Conservation (phyloP, 2,329 filamentous ascomycete genomes). For the Aspergillus quadricinctus region DNA sequence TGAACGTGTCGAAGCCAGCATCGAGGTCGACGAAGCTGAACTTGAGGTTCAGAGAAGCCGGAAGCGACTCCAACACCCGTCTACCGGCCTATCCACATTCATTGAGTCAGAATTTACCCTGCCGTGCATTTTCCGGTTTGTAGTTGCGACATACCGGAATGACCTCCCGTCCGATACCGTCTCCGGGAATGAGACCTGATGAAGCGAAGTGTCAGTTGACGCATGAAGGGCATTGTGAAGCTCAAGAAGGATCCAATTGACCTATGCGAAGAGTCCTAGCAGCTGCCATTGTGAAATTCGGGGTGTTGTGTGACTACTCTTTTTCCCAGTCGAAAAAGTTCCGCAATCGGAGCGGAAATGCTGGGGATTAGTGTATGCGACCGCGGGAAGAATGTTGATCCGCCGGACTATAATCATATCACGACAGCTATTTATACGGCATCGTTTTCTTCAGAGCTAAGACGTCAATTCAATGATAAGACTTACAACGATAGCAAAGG, state of each 20-base stretch:
- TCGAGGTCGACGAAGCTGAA: slow-evolving; percentile 93
- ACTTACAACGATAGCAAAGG: background rate
- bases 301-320: slow-evolving; percentile 2
- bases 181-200: slow-evolving; percentile 88
- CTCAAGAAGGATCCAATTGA: slow-evolving; percentile 34
- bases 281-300: slow-evolving; percentile 40
- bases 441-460: background rate
- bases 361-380: slow-evolving; percentile 11
- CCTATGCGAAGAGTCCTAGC: slow-evolving; percentile 65
- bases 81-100: slow-evolving; percentile 59
- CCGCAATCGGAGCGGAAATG: slow-evolving; percentile 29
- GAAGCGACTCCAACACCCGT: slow-evolving; percentile 86
- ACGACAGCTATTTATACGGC: background rate
- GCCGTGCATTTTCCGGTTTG: background rate
- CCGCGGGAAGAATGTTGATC: slow-evolving; percentile 14
- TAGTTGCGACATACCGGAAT: slow-evolving; percentile 61
- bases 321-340: slow-evolving; percentile 4
- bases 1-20: slow-evolving; percentile 90
- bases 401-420: background rate
- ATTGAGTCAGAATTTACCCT: slow-evolving; percentile 10
- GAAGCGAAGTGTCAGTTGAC: slow-evolving; percentile 10
- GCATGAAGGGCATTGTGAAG: background rate
- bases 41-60: slow-evolving; percentile 81
- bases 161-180: slow-evolving; percentile 97
- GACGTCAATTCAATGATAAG: background rate